A percentile compares a stretch with the other conserved stretches of the same genome.
Conservation (phyloP, 805 yeast genomes). For the Myxozyma melibiosi region DNA sequence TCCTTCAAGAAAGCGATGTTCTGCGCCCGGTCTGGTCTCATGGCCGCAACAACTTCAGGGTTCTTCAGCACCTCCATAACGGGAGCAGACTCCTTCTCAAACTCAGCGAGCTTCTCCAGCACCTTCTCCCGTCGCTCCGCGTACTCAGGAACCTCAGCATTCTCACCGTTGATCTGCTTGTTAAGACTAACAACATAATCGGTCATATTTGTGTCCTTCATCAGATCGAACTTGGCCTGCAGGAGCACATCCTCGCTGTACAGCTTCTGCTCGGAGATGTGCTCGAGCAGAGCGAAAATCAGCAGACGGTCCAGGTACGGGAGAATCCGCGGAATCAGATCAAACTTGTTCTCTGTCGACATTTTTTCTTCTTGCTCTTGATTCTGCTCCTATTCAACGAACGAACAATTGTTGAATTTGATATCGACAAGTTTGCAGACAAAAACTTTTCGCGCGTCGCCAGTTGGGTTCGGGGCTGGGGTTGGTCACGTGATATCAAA, state of each 20-base stretch:
- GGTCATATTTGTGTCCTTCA: conserved; percentile 61
- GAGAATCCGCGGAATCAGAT: conserved; percentile 46
- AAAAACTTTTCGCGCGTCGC: conserved; percentile 11
- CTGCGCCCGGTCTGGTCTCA: conserved; percentile 58
- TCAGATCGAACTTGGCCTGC: conserved; percentile 53
- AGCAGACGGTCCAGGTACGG: conserved; percentile 66
- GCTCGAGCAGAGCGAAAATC: conserved; percentile 56
- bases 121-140: conserved; percentile 43
- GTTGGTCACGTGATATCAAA: conserved; percentile 4
- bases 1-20: conserved; percentile 52
- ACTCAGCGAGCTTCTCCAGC: conserved; percentile 39
- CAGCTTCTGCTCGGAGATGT: conserved; percentile 47
- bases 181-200: conserved; percentile 53
- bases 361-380: not conserved
- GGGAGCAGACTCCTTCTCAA: conserved; percentile 28
- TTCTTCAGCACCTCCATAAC: conserved; percentile 37
- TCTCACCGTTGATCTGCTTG: conserved; percentile 45
- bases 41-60: conserved; percentile 54
- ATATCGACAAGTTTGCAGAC: too few relatives aligned
- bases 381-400: not conserved
- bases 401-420: too few relatives aligned
- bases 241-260: conserved; percentile 52
- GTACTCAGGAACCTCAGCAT: conserved; percentile 48
- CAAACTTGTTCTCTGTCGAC: conserved; percentile 6
- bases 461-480: too few relatives aligned